phyloP scores from a whole-genome alignment of 345 rosid species.

The Microthlaspi erraticum region DNA sequence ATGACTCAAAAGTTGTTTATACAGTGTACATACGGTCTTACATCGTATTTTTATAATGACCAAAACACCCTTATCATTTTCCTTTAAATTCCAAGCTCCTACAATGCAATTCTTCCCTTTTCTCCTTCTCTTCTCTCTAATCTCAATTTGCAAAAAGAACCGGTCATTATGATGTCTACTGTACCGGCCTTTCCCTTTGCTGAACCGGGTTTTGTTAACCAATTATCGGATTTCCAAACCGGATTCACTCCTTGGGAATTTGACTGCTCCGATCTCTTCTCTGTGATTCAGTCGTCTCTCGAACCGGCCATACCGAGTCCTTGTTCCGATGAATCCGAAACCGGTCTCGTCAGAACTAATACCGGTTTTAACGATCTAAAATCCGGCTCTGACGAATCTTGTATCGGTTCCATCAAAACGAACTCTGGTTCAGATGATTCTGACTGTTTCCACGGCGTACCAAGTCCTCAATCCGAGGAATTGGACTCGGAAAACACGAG shows the following conservation, averaged over 20 bases:
- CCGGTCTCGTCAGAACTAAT: conserved; percentile 22
- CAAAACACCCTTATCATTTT: conserved; percentile 37
- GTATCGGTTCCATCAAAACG: conserved; percentile 20
- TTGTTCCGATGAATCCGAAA: conserved; percentile 38
- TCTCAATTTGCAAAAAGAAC: conserved; percentile 12
- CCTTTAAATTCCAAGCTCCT: conserved; percentile 65
- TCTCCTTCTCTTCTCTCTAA: conserved; percentile 54
- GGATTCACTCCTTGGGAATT: conserved; percentile 67
- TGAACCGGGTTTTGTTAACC: conserved; percentile 49
- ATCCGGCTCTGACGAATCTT: conserved; percentile 35
- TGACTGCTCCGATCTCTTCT: conserved; percentile 41
- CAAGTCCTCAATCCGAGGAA: conserved; percentile 17
- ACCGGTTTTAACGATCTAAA: conserved; percentile 14
- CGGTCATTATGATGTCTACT: conserved; percentile 48
- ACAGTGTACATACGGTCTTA: conserved; percentile 22
- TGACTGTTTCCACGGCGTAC: not conserved
- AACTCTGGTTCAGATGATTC: conserved; percentile 23
- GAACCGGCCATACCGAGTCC: conserved; percentile 39
- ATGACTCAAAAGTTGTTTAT: conserved; percentile 58
- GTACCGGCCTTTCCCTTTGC: conserved; percentile 48
- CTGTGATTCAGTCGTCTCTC: conserved; percentile 36
- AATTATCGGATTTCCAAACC: conserved; percentile 50
- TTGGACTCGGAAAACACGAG: not conserved
- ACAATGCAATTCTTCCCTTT: conserved; percentile 84
- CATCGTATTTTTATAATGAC: conserved; percentile 18